Conservation (phyloP, 2,329 filamentous ascomycete genomes). For the Zasmidium angulare region DNA sequence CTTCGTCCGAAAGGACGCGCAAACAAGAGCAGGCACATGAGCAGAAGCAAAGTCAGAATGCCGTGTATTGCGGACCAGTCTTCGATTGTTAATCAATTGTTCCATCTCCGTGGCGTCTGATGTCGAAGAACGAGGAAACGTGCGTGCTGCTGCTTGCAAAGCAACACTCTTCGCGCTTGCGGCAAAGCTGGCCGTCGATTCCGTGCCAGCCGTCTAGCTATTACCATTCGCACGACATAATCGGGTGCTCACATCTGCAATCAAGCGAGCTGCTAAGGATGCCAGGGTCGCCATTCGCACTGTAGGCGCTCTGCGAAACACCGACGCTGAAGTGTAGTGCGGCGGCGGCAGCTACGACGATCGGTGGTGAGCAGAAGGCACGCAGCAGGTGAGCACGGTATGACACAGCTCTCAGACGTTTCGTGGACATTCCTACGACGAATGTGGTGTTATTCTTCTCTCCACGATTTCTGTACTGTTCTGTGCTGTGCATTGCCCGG, state of each 20-base stretch:
- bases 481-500: neutral
- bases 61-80: conserved; percentile 1
- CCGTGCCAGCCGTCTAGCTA: neutral
- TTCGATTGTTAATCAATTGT: conserved; percentile 1
- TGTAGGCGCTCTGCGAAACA: neutral
- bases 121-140: neutral
- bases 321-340: neutral
- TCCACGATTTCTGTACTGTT: neutral
- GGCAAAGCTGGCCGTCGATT: neutral
- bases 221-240: neutral
- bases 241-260: neutral
- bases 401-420: neutral
- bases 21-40: neutral
- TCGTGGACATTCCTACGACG: neutral
- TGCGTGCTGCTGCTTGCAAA: neutral
- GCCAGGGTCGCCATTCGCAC: neutral
- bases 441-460: neutral
- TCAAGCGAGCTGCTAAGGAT: neutral
- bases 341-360: neutral
- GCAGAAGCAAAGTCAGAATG: conserved; percentile 2
- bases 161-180: neutral
- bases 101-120: neutral
- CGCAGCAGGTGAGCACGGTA: too few relatives aligned
- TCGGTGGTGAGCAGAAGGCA: neutral
- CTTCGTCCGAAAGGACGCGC: neutral